phyloP scores from a whole-genome alignment of 2,329 filamentous ascomycete species.

The Botrytis elliptica region DNA sequence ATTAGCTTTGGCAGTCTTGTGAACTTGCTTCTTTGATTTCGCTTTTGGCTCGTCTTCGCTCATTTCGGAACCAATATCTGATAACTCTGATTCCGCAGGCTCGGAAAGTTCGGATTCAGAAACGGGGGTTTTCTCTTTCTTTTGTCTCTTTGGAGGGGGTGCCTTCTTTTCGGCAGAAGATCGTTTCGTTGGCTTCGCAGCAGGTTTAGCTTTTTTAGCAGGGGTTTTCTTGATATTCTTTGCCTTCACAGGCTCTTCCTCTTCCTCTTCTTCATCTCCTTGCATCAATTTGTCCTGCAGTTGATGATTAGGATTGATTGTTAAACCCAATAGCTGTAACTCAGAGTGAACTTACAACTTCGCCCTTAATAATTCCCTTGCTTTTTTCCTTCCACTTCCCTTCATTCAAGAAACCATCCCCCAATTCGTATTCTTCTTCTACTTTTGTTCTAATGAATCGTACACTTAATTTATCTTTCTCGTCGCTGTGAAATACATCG shows the following conservation, averaged over 20 bases:
- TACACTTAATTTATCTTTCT: constrained; percentile 51
- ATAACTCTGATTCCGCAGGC: constrained; percentile 9
- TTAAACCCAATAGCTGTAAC: not conserved
- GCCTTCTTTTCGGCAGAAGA: constrained; percentile 45
- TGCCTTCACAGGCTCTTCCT: constrained; percentile 48
- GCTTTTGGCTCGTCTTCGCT: constrained; percentile 24
- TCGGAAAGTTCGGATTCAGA: constrained; percentile 18
- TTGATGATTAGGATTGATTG: not conserved
- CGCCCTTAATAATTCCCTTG: constrained; percentile 55
- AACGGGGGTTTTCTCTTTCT: constrained; percentile 34
- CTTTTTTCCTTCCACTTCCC: constrained; percentile 57
- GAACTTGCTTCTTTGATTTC: constrained; percentile 11
- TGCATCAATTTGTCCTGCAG: constrained; percentile 21
- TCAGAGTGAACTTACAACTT: constrained; percentile 47
- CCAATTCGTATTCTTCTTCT: constrained; percentile 50
- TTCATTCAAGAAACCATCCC: constrained; percentile 50
- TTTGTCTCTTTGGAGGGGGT: constrained; percentile 36
- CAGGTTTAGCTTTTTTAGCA: constrained; percentile 40
- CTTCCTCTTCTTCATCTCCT: constrained; percentile 36
- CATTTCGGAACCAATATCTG: constrained; percentile 25
- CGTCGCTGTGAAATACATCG: constrained; percentile 18
- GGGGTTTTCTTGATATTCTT: constrained; percentile 5
- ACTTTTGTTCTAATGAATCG: constrained; percentile 55
- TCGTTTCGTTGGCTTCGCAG: constrained; percentile 39
- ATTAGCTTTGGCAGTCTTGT: not conserved